Evolutionary conservation across 2,329 filamentous ascomycete species (phyloP).

Genomic region (Capronia americana): DNA sequence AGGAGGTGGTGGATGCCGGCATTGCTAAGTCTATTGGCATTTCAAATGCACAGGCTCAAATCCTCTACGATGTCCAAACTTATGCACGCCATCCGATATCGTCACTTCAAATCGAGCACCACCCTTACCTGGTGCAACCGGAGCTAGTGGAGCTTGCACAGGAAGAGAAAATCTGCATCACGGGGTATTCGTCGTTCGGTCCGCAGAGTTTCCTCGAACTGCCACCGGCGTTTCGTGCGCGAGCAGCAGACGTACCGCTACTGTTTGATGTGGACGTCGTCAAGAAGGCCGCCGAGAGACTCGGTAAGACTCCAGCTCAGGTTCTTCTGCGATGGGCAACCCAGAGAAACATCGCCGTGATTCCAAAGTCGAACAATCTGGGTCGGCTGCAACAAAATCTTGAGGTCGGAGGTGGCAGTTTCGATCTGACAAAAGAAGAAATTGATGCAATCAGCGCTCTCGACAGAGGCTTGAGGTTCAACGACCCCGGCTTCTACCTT

Average conservation of each 20-base stretch:
- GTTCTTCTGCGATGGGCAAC: slow-evolving; percentile 86
- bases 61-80: slow-evolving; percentile 79
- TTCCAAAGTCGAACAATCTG: slow-evolving; percentile 75
- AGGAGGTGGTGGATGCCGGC: slow-evolving; percentile 71
- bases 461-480: slow-evolving; percentile 36
- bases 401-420: slow-evolving; percentile 24
- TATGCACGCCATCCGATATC: slow-evolving; percentile 77
- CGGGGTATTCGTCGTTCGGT: slow-evolving; percentile 84
- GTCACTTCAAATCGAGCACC: slow-evolving; percentile 86
- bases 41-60: slow-evolving; percentile 80
- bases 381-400: slow-evolving; percentile 43
- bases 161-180: slow-evolving; percentile 73
- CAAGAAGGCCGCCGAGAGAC: slow-evolving; percentile 69
- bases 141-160: slow-evolving; percentile 73
- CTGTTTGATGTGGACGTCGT: slow-evolving; percentile 74
- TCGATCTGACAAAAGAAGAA: slow-evolving; percentile 34
- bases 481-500: slow-evolving; percentile 36
- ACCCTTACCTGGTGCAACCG: slow-evolving; percentile 82
- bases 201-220: slow-evolving; percentile 80
- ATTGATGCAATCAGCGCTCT: slow-evolving; percentile 32
- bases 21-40: slow-evolving; percentile 78
- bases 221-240: slow-evolving; percentile 57
- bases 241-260: slow-evolving; percentile 69
- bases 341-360: slow-evolving; percentile 79
- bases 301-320: slow-evolving; percentile 77